These are phyloP conservation scores for Komagataea norvegica DNA, from an alignment of 1,139 yeast genomes.

Conservation along the genomic window DNA sequence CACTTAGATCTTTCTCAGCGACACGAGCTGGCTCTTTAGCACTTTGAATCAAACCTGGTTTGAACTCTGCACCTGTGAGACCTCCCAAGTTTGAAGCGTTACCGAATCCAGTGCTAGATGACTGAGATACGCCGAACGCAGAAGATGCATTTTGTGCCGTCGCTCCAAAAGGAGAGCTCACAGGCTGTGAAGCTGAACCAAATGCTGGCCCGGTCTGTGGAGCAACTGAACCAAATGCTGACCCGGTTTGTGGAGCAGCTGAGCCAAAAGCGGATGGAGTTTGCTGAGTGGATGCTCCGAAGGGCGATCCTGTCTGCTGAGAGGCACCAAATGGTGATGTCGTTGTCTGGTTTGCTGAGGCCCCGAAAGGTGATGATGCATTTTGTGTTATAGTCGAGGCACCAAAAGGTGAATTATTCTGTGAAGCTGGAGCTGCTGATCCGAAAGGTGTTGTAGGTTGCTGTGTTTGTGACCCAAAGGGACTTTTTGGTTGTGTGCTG, in stretches of 20 bases:
- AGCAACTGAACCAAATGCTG: conserved; percentile 17
- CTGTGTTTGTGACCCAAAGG: neutral
- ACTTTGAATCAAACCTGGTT: conserved; percentile 31
- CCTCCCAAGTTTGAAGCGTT: conserved; percentile 3
- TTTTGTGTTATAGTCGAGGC: neutral
- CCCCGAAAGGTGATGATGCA: conserved; percentile 5
- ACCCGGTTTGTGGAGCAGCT: conserved; percentile 1
- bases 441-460: neutral
- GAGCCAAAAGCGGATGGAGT: conserved; percentile 1
- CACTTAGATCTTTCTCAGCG: conserved; percentile 37
- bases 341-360: conserved; percentile 6
- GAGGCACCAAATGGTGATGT: conserved; percentile 18
- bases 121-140: conserved; percentile 28
- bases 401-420: too few relatives aligned
- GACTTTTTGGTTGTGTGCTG: too few relatives aligned
- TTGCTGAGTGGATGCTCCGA: neutral
- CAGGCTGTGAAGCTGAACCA: too few relatives aligned
- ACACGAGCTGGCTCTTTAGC: conserved; percentile 31
- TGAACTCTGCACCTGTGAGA: conserved; percentile 9
- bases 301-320: neutral
- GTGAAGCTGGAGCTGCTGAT: too few relatives aligned
- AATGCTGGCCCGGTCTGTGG: conserved; percentile 4
- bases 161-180: neutral
- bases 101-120: conserved; percentile 9
- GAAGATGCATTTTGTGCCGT: conserved; percentile 11